Evolutionary conservation across 2,329 filamentous ascomycete species (phyloP).

Genomic region (Microcyclospora pomicola): DNA sequence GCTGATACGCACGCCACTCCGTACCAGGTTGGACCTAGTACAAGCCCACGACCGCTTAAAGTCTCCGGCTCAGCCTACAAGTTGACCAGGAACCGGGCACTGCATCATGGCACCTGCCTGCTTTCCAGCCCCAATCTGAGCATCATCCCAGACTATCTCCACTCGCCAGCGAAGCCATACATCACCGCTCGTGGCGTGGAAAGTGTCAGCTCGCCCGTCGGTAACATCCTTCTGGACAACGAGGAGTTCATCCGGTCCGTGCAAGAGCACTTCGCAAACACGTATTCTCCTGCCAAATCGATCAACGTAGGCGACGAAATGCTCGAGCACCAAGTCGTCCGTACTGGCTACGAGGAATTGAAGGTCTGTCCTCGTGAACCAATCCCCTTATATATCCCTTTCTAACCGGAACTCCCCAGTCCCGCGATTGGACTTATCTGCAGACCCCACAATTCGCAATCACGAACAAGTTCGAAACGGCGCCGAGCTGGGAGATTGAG

Average conservation of each 20-base stretch:
- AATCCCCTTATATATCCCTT: background rate
- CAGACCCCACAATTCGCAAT: slow-evolving; percentile 71
- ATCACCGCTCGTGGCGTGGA: slow-evolving; percentile 77
- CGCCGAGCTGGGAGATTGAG: slow-evolving; percentile 8
- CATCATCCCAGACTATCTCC: slow-evolving; percentile 54
- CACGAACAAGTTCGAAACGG: slow-evolving; percentile 5
- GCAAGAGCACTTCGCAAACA: slow-evolving; percentile 44
- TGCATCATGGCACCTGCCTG: slow-evolving; percentile 90
- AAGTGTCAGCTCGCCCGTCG: slow-evolving; percentile 73
- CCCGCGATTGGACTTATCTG: slow-evolving; percentile 61
- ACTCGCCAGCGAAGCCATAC: slow-evolving; percentile 62
- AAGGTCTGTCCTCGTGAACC: slow-evolving; percentile 31
- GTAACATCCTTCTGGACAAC: slow-evolving; percentile 54
- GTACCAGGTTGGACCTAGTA: slow-evolving; percentile 19
- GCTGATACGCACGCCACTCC: slow-evolving; percentile 32
- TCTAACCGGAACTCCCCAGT: slow-evolving; percentile 26
- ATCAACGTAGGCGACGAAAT: slow-evolving; percentile 40
- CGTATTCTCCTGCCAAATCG: slow-evolving; percentile 43
- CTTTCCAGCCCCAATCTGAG: slow-evolving; percentile 61
- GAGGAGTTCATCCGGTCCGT: slow-evolving; percentile 32
- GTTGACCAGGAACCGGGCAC: slow-evolving; percentile 61
- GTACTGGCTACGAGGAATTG: slow-evolving; percentile 49
- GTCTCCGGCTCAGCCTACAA: slow-evolving; percentile 94
- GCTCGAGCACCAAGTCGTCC: slow-evolving; percentile 40
- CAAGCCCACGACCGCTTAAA: slow-evolving; percentile 42